Percentiles rank a stretch among this genome's conserved stretches.
These are phyloP conservation scores for Candida germanica DNA, from an alignment of 805 yeast species.

Conservation along the genomic window DNA sequence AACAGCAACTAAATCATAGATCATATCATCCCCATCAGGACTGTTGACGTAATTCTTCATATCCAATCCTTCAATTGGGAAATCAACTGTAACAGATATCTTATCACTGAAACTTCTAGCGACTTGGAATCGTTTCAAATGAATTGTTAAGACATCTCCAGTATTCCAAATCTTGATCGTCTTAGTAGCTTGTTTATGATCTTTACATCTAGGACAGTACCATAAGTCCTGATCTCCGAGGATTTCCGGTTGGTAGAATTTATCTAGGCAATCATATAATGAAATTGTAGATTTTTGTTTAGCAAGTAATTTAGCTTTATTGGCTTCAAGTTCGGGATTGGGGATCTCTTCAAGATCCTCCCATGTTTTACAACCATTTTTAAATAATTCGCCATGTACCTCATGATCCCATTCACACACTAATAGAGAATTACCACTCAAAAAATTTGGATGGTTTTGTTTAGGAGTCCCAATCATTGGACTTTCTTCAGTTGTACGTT, in stretches of 20 bases:
- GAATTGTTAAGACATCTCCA: slow-evolving; percentile 87
- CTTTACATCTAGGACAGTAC: slow-evolving; percentile 90
- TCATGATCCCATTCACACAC: slow-evolving; percentile 68
- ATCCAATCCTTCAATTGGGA: slow-evolving; percentile 83
- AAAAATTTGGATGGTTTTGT: slow-evolving; percentile 19
- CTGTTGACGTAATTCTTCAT: slow-evolving; percentile 55
- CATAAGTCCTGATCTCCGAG: slow-evolving; percentile 86
- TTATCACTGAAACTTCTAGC: slow-evolving; percentile 85
- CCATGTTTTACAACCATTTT: slow-evolving; percentile 58
- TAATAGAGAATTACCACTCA: slow-evolving; percentile 23
- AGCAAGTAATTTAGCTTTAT: slow-evolving; percentile 30
- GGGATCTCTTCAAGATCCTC: slow-evolving; percentile 36
- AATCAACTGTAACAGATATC: slow-evolving; percentile 78
- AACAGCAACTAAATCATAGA: slow-evolving; percentile 87
- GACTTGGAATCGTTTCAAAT: slow-evolving; percentile 84
- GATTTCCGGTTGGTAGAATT: slow-evolving; percentile 79
- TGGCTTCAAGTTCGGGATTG: slow-evolving; percentile 55
- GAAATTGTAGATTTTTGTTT: slow-evolving; percentile 46
- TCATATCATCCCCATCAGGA: slow-evolving; percentile 26
- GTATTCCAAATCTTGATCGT: slow-evolving; percentile 90
- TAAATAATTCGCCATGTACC: slow-evolving; percentile 51
- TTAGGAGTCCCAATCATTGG: slow-evolving; percentile 1
- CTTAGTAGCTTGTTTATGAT: slow-evolving; percentile 86
- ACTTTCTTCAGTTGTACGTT: slow-evolving; percentile 3
- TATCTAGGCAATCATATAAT: slow-evolving; percentile 67